A percentile compares a stretch with the other conserved stretches of the same genome.
These are phyloP conservation scores for Xylariaceae sp. DNA, from an alignment of 2,329 filamentous ascomycete genomes.

Conservation along the genomic window DNA sequence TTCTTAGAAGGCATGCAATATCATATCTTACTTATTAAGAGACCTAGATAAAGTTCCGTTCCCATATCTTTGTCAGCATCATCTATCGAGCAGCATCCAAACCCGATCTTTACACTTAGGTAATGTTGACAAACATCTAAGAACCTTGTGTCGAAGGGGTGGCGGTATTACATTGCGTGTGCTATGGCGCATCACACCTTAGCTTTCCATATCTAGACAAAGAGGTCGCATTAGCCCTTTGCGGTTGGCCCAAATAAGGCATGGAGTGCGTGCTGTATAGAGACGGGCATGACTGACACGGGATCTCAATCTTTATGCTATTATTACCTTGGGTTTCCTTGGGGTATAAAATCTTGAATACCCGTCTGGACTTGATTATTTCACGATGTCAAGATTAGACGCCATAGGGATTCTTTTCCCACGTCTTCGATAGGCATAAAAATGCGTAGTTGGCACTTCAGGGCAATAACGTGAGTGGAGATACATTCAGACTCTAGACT, in stretches of 20 bases:
- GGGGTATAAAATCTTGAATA: neutral
- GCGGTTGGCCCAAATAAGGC: constrained; percentile 21
- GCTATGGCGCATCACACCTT: constrained; percentile 11
- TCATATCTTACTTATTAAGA: constrained; percentile 2
- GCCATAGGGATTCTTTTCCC: neutral
- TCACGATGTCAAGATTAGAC: neutral
- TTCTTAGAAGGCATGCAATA: constrained; percentile 9
- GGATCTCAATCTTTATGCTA: neutral
- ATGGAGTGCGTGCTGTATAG: neutral
- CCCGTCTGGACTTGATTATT: neutral
- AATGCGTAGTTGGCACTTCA: neutral
- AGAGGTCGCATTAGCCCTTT: constrained; percentile 17
- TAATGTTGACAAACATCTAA: constrained; percentile 1
- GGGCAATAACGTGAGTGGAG: neutral
- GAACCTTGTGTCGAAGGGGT: neutral
- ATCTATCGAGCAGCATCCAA: neutral
- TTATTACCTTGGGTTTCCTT: neutral
- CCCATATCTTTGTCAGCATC: neutral
- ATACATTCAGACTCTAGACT: neutral
- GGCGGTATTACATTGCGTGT: neutral
- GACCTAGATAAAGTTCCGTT: neutral
- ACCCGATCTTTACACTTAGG: neutral
- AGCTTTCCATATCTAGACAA: constrained; percentile 16
- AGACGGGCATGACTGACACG: neutral
- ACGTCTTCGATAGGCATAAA: neutral